A percentile compares a stretch with the other conserved stretches of the same genome.
These are phyloP conservation scores for Colletotrichum sp. DNA, from an alignment of 2,329 filamentous ascomycete genomes.

Conservation along the genomic window DNA sequence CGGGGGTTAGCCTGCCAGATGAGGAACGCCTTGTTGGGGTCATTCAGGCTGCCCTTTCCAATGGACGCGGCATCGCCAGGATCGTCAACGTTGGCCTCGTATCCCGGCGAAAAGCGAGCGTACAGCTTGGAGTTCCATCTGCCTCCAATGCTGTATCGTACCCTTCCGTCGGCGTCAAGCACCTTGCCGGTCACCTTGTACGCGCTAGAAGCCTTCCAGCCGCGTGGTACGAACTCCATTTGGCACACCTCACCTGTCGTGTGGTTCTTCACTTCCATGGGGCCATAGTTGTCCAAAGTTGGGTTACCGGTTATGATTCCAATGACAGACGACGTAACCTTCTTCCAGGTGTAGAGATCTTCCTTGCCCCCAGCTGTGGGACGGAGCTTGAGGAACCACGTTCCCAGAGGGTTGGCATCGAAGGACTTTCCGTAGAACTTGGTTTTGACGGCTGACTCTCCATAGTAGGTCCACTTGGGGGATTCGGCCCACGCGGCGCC, in stretches of 20 bases:
- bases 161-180: slow-evolving; percentile 76
- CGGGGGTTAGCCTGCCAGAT: slow-evolving; percentile 90
- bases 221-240: slow-evolving; percentile 91
- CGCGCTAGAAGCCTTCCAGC: slow-evolving; percentile 93
- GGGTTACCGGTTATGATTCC: slow-evolving; percentile 98
- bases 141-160: slow-evolving; percentile 88
- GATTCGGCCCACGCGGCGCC: slow-evolving; percentile 93
- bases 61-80: slow-evolving; percentile 45
- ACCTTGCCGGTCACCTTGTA: slow-evolving; percentile 90
- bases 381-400: slow-evolving; percentile 91
- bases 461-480: slow-evolving; percentile 95
- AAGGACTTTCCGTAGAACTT: slow-evolving; percentile 99
- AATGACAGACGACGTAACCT: slow-evolving; percentile 96
- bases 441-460: slow-evolving; percentile 92
- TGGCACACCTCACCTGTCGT: slow-evolving; percentile 90
- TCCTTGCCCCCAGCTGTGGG: slow-evolving; percentile 76
- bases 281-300: slow-evolving; percentile 95
- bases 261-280: slow-evolving; percentile 98
- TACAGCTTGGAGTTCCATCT: slow-evolving; percentile 98
- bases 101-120: slow-evolving; percentile 89
- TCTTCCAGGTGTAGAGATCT: slow-evolving; percentile 98
- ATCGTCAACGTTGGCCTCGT: slow-evolving; percentile 74
- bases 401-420: slow-evolving; percentile 94
- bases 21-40: slow-evolving; percentile 78
- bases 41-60: slow-evolving; percentile 59